Conservation (phyloP, 1,284 basidiomycete species). For the Puccinia novopanici region DNA sequence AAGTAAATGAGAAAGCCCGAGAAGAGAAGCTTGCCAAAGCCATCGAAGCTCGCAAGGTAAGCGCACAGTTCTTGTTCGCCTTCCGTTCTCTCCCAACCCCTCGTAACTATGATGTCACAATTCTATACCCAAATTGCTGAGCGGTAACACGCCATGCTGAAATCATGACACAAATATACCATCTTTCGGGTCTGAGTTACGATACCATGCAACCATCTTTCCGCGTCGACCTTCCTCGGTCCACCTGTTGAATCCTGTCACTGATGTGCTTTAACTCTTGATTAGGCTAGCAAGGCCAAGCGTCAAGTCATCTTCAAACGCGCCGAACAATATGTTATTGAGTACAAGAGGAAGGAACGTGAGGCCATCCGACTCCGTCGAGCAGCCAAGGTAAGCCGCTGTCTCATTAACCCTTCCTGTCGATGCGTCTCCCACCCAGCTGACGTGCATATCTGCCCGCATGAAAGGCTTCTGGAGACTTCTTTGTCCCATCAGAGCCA, state of each 20-base stretch:
- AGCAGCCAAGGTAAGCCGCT: constrained; percentile 68
- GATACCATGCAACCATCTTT: neutral
- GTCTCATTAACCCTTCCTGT: neutral
- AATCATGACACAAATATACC: constrained; percentile 69
- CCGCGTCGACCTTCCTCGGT: no score
- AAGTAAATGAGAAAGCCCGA: constrained; percentile 94
- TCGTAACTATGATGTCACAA: constrained; percentile 70
- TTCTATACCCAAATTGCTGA: constrained; percentile 64
- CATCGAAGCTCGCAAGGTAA: constrained; percentile 86
- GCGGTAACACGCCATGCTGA: constrained; percentile 52
- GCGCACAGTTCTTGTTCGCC: constrained; percentile 54
- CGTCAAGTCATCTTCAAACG: constrained; percentile 99
- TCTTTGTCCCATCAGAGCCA: constrained; percentile 93
- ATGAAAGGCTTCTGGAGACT: constrained; percentile 76
- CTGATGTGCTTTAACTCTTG: constrained; percentile 3
- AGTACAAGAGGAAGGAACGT: constrained; percentile 87
- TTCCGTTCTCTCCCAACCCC: constrained; percentile 1
- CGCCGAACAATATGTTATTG: constrained; percentile 96
- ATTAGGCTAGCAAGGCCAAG: constrained; percentile 81
- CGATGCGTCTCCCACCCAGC: neutral
- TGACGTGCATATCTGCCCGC: neutral
- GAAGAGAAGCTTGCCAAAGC: constrained; percentile 90
- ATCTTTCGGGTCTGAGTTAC: constrained; percentile 92
- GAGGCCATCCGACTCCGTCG: constrained; percentile 96
- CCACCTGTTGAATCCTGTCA: constrained; percentile 45